Evolutionary conservation across 352 stramenopile species (phyloP), one percentile per base, ranked within the genome.

Genomic region (Albugo laibachii): DNA sequence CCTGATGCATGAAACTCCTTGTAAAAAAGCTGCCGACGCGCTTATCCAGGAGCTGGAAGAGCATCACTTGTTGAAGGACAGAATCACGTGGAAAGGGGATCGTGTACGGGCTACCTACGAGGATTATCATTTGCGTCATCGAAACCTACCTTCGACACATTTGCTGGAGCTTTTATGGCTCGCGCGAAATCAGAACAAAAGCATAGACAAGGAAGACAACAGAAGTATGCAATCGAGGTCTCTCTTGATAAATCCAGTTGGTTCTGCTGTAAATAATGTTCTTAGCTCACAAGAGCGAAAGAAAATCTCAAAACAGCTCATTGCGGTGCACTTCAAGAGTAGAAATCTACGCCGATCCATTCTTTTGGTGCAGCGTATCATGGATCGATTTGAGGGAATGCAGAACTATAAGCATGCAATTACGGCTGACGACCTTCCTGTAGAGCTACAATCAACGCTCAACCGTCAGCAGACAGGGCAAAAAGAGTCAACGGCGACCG

Each of bases 101-200:
- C 20, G 41, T 12, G 71, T 65, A 20, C 31, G 54, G 0, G 58
- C 69, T 15, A 84, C 73, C 35, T 92, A 85, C 41, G 62, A 73
- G 8, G 79, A 92, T 56, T 84, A 76, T 44, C 61, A 76, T 48
- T 58, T 79, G 45, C 69, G 76, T 1, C 79, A 92, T 52, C 66
- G 68, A 8, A 67, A 87, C 24, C 59, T 92, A 21, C 69, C 67
- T 2, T 53, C 76, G 1, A 57, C 57, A 0, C 79, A 92, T 34
- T 57, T 92, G 45, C 42, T 92, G 14, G 53, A 78, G 15, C 47
- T 84, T 27, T 51, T 84, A 31, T 31, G 3, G 24, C 24, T 31
- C 8, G 24, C 24, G 24, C 24, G 24, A 8, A 31, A 31, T 3
- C 3, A 31, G 24, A 8, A 31, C 8, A 31, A 3, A 10, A 8